Evolutionary conservation across 2,329 filamentous ascomycete genomes (phyloP), one percentile per base, ranked within the genome.

Genomic region (Raffaelea albimanens): DNA sequence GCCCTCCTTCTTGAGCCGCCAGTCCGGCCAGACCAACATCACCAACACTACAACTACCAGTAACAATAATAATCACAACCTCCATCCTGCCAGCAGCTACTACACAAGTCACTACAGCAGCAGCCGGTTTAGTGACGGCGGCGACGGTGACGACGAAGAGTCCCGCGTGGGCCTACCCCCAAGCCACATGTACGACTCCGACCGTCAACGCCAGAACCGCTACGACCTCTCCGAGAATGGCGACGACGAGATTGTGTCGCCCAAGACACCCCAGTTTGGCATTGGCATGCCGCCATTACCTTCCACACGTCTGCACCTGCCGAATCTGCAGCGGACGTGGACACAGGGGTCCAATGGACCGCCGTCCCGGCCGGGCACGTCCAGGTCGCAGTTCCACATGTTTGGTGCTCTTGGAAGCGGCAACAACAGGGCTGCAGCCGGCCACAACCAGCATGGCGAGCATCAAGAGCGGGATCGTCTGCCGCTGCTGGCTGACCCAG

Each of bases 201-300:
- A 7, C 25, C 25, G 25, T 13, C 25, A 7, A 29, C 25, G 25
- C 25, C n/a, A n/a, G n/a, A 29, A 29, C 25, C 25, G 25, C 25
- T 29, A 29, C 25, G 25, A 29, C 25, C 25, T 29, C 25, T n/a
- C n/a, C n/a, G n/a, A n/a, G n/a, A n/a, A n/a, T n/a, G 25, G 13
- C 34, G 48, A 53, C 45, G 55, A 53, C 39, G 47, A 51, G 47
- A 44, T 52, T 16, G 49, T 55, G 40, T 71, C 66, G 19, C 71
- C 72, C 31, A 78, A 78, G 56, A 68, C 70, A 2, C 69, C 72
- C 2, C 61, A 63, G 3, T 65, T 69, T 43, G 57, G 61, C 18
- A 55, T 70, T 3, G 60, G 61, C 4, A 55, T 66, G 46, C 61
- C 63, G n/a, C 58, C 59, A 25, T 53, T 72, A 21, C 65, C 70